A percentile compares a stretch with the other conserved stretches of the same genome.
These are phyloP conservation scores for Coemansia sp. DNA, from an alignment of 192 early-diverging fungal genomes.

Conservation along the genomic window DNA sequence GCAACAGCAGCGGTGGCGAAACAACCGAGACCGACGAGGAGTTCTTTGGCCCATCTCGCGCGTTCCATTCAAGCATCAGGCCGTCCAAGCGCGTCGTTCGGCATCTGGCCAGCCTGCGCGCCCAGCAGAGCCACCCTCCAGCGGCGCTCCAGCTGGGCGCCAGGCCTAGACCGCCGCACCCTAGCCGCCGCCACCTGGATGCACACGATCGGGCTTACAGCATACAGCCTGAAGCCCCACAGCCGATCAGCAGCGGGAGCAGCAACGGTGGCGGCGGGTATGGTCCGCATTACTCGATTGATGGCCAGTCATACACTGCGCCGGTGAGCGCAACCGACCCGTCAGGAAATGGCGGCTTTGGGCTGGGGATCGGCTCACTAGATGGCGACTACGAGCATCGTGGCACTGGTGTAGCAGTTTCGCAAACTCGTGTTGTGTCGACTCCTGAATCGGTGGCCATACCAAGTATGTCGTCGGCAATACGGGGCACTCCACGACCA, in stretches of 20 bases:
- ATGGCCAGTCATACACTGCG: conserved; percentile 27
- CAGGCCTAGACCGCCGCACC: neutral
- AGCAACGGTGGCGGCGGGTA: neutral
- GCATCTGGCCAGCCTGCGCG: conserved; percentile 40
- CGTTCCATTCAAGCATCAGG: conserved; percentile 37
- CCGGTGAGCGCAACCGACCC: conserved; percentile 8
- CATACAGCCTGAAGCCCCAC: neutral
- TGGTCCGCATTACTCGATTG: neutral
- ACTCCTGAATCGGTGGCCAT: conserved; percentile 27
- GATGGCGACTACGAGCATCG: neutral
- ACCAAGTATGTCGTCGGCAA: conserved; percentile 4
- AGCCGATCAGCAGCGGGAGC: neutral
- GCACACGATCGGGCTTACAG: neutral
- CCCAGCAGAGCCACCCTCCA: conserved; percentile 22
- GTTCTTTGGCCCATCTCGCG: conserved; percentile 32
- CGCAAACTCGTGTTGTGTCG: conserved; percentile 20
- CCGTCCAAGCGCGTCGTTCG: conserved; percentile 41
- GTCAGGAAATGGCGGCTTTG: conserved; percentile 10
- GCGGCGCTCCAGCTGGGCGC: conserved; percentile 19
- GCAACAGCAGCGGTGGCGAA: conserved; percentile 27
- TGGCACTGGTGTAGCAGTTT: neutral
- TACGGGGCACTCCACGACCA: neutral
- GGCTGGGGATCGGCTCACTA: conserved; percentile 32
- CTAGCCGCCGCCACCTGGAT: neutral
- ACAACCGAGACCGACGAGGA: conserved; percentile 55